Conservation (phyloP, 1,139 yeast genomes). For the Blastobotrys buckinghamii region DNA sequence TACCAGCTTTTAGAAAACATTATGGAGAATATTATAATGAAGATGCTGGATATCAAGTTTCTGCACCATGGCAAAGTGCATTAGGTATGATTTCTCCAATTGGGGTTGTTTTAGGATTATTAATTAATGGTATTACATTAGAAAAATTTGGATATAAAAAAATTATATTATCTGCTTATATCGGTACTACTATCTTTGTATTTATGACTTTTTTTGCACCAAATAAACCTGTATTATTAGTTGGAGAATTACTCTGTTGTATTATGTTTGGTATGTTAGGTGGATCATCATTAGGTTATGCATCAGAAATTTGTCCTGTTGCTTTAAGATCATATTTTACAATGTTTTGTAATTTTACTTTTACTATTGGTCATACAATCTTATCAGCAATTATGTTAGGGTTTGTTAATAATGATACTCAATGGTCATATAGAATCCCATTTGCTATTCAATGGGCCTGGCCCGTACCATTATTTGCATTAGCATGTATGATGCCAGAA, state of each 20-base stretch:
- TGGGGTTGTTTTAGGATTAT: slow-evolving; percentile 25
- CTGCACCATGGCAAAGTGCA: slow-evolving; percentile 43
- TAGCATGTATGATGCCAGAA: slow-evolving; percentile 49
- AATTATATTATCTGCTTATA: slow-evolving; percentile 35
- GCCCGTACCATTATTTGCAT: slow-evolving; percentile 49
- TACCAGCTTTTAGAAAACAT: slow-evolving; percentile 36
- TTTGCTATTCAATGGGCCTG: slow-evolving; percentile 56
- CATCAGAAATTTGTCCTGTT: slow-evolving; percentile 45
- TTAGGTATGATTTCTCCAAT: slow-evolving; percentile 37
- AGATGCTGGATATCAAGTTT: slow-evolving; percentile 27
- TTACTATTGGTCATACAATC: slow-evolving; percentile 41
- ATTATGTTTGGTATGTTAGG: slow-evolving; percentile 44
- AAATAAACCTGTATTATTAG: slow-evolving; percentile 34
- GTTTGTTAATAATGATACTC: background rate
- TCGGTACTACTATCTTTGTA: slow-evolving; percentile 28
- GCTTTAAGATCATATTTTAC: slow-evolving; percentile 35
- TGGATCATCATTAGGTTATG: slow-evolving; percentile 40
- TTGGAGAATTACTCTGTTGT: slow-evolving; percentile 41
- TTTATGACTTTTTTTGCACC: slow-evolving; percentile 42
- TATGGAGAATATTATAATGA: slow-evolving; percentile 26
- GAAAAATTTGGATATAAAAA: slow-evolving; percentile 45
- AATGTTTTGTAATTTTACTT: slow-evolving; percentile 35
- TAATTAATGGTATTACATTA: slow-evolving; percentile 22
- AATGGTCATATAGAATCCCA: slow-evolving; percentile 40
- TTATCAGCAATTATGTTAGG: slow-evolving; percentile 8